Evolutionary conservation across 441 rosid genomes (phyloP).

Genomic region (Pelargonium myrrhifolium): DNA sequence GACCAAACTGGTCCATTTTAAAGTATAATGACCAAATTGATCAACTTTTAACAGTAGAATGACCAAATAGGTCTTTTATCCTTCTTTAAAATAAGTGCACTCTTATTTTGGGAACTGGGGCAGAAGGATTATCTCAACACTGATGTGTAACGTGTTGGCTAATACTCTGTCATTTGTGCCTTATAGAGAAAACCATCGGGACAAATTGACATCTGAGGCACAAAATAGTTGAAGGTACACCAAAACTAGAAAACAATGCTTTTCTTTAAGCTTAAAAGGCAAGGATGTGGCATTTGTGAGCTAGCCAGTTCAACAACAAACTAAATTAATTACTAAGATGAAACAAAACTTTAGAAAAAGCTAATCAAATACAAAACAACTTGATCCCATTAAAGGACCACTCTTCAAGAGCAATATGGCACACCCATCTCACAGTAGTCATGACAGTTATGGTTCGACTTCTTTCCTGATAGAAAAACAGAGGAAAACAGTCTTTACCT

Average conservation of each 20-base stretch:
- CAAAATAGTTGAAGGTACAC: too few species aligned
- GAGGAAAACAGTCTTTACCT: constrained; percentile 27
- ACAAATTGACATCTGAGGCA: too few species aligned
- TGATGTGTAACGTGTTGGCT: too few species aligned
- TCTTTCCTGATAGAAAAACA: constrained; percentile 27
- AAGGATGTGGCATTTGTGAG: constrained; percentile 18
- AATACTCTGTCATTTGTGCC: too few species aligned
- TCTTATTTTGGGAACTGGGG: too few species aligned
- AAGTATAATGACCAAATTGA: too few species aligned
- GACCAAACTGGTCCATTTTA: too few species aligned
- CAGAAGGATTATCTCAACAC: too few species aligned
- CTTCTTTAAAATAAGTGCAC: too few species aligned
- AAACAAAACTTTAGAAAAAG: constrained; percentile 19
- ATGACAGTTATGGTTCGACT: constrained; percentile 22
- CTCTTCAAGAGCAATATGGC: constrained; percentile 27
- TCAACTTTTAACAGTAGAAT: too few species aligned
- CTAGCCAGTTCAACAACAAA: constrained; percentile 21
- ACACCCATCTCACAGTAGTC: constrained; percentile 37
- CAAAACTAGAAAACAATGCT: not conserved
- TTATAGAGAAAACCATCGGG: too few species aligned
- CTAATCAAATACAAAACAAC: constrained; percentile 42
- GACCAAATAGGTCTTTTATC: too few species aligned
- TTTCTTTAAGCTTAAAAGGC: not conserved
- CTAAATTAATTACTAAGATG: constrained; percentile 23
- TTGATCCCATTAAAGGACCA: constrained; percentile 30